Base-by-base conservation (phyloP, 2,329 filamentous ascomycete genomes). In the Lasiodiplodia hormozganensis region DNA sequence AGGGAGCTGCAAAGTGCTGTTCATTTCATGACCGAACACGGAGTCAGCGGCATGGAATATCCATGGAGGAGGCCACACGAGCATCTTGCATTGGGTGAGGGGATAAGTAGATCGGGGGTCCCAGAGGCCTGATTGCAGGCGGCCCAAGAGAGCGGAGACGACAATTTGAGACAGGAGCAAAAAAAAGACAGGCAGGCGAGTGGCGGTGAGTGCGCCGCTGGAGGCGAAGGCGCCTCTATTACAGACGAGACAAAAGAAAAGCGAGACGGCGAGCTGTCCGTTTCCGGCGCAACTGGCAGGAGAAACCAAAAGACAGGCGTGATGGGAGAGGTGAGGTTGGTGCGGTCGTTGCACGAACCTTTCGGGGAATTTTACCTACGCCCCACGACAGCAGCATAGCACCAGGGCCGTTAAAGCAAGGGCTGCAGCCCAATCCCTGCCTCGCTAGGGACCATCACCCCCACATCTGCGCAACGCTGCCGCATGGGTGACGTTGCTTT, bases 401-500 rank as follows among this genome's bases (percentile, higher is more conserved):
- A 64, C 31, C 60, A 31, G 28, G 34, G 43, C 43, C 18, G 38
- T 51, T 38, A 64, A 64, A n/a, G 47, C 60, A 51, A 64, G 60
- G 60, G 47, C 31, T 34, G 60, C 47, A 38, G 18, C 18, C 18
- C 47, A 34, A 62, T 52, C 60, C 60, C 60, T 64, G 60, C 47
- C 43, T 49, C 47, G 60, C 60, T 49, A 64, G 60, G 16, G 60
- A 64, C 43, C 58, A 62, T 64, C 60, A 38, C 11, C 60, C 60
- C 60, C 60, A 64, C 58, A 62, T 14, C 21, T 62, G 23, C 57
- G 57, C 57, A 60, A 18, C 31, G 16, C 38, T 38, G 57, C 38
- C 57, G 43, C 58, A 31, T 62, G 40, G 49, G 58, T 62, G 21
- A 43, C 36, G 16, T 49, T 62, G 58, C 58, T 62, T 62, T 62